Evolutionary conservation across 345 rosid species (phyloP), one percentile per base, ranked within the genome.

Genomic region (Litchi chinensis): DNA sequence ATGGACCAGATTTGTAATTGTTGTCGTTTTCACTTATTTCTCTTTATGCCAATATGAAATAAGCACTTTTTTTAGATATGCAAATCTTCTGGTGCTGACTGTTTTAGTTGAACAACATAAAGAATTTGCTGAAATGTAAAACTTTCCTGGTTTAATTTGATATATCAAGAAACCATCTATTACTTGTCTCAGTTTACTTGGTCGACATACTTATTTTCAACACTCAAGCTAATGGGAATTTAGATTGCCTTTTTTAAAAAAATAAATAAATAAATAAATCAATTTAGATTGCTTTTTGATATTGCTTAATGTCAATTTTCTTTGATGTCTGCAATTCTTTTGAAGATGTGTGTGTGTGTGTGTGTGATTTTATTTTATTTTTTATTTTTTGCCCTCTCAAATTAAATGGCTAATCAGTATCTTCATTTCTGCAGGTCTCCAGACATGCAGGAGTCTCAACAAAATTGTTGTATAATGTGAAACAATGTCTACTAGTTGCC

Each of bases 391-490:
- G 52, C 52, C 12, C 8, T 6, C 12, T 46, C 10, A 7, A 46
- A 11, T 46, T 7, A 46, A 0, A 46, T 46, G 46, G 40, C 68
- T 72, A 70, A 74, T 46, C 69, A 39, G 46, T 24, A 18, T 18
- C 76, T 21, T 54, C 71, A 18, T 59, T 75, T 43, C 46, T 73
- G 84, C 91, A 90, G 95, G 84, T 89, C 93, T 60, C 91, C 93
- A 0, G 97, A 92, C 78, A 91, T 90, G 94, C 85, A 88, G 0
- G 94, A 89, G 64, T 85, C 93, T 74, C 95, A 94, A 85, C 77
- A 83, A 13, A 91, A 88, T 83, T 95, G 98, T 80, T 82, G 91
- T 84, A 83, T 92, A 80, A 93, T 92, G 96, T 95, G 93, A 95
- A 26, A 76, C 70, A 56, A 69, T 56, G 4, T 41, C 15, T 22